Evolutionary conservation across 768 basidiomycete genomes (phyloP).

Genomic region (Suillus fuscotomentosus): DNA sequence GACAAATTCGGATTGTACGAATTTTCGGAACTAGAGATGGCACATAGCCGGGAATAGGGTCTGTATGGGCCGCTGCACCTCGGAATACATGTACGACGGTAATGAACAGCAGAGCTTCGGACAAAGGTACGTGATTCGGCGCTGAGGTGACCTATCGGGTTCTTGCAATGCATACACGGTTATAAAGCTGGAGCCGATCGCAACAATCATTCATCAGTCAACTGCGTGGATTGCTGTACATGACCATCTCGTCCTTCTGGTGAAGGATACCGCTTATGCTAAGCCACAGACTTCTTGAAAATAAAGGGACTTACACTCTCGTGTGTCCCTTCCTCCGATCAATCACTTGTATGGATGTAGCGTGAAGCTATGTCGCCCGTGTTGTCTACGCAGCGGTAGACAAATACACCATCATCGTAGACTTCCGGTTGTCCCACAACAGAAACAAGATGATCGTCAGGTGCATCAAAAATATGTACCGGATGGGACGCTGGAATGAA

Average conservation of each 20-base stretch:
- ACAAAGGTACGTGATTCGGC: not conserved
- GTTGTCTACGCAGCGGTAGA: not conserved
- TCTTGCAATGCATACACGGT: not conserved
- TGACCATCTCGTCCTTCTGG: not conserved
- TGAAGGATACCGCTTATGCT: not conserved
- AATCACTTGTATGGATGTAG: not conserved
- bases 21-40: not conserved
- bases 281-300: no score
- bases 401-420: not conserved
- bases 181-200: not conserved
- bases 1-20: no score
- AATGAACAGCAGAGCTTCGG: not conserved
- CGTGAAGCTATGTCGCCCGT: not conserved
- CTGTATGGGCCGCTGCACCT: not conserved
- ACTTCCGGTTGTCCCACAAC: not conserved
- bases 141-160: not conserved
- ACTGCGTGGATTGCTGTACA: not conserved
- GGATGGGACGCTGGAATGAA: not conserved
- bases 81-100: not conserved
- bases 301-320: not conserved
- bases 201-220: not conserved
- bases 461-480: not conserved
- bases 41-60: not conserved
- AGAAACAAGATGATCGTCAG: not conserved
- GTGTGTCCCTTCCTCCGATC: not conserved